These are phyloP conservation scores for Hanseniaspora valbyensis DNA, from an alignment of 805 yeast species.

Conservation along the genomic window DNA sequence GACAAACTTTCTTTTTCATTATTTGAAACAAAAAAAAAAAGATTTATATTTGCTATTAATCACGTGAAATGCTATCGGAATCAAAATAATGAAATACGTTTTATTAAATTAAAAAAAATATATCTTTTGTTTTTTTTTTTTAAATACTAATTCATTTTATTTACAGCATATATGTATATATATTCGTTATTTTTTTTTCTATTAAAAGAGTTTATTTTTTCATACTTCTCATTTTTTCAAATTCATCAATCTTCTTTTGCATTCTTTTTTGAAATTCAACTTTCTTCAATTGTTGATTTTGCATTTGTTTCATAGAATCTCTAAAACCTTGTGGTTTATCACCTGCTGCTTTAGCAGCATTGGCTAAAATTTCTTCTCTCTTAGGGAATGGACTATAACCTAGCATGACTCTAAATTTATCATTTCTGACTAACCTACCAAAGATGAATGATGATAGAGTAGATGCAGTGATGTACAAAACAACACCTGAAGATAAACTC, in stretches of 20 bases:
- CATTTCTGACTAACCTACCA: constrained; percentile 51
- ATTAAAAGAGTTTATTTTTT: constrained; percentile 27
- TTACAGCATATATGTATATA: not conserved
- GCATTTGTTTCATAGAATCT: constrained; percentile 33
- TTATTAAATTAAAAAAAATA: no score
- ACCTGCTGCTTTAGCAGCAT: constrained; percentile 25
- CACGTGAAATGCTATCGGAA: no score
- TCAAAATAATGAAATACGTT: no score
- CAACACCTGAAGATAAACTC: constrained; percentile 74
- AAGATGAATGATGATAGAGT: constrained; percentile 66
- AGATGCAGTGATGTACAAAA: constrained; percentile 74
- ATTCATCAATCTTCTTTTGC: constrained; percentile 22
- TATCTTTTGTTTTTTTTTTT: no score
- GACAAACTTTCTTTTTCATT: no score
- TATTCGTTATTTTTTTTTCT: not conserved
- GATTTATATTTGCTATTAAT: no score
- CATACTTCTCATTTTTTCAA: constrained; percentile 26
- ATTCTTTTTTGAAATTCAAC: constrained; percentile 27
- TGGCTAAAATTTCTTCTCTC: constrained; percentile 46
- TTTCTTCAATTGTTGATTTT: constrained; percentile 32
- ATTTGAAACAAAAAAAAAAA: no score
- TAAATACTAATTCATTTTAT: not conserved
- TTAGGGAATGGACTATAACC: constrained; percentile 36
- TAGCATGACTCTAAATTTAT: constrained; percentile 44
- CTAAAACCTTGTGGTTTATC: constrained; percentile 30